Conservation (phyloP, 345 rosid species). For the Erysimum cheiranthoides region DNA sequence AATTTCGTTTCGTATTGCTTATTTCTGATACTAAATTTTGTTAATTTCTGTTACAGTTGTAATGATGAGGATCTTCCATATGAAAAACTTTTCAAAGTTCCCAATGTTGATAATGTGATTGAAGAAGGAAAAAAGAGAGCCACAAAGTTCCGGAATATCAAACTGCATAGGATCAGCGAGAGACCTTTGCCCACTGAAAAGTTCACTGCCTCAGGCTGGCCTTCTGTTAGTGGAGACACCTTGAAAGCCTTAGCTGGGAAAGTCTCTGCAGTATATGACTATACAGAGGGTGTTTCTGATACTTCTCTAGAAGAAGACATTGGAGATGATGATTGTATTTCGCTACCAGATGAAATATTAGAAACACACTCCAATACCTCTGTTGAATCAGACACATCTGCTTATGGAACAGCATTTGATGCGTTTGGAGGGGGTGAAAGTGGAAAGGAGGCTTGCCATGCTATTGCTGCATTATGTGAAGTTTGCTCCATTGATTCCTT, state of each 20-base stretch:
- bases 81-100: slow-evolving; percentile 66
- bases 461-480: slow-evolving; percentile 91
- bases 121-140: slow-evolving; percentile 88
- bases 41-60: slow-evolving; percentile 55
- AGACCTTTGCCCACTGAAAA: slow-evolving; percentile 60
- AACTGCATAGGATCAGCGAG: slow-evolving; percentile 59
- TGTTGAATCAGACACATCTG: slow-evolving; percentile 56
- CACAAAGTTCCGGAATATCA: slow-evolving; percentile 69
- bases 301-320: slow-evolving; percentile 47
- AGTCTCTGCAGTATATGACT: slow-evolving; percentile 74
- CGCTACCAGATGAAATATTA: slow-evolving; percentile 36
- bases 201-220: slow-evolving; percentile 85
- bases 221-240: slow-evolving; percentile 81
- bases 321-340: slow-evolving; percentile 36
- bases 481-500: slow-evolving; percentile 88
- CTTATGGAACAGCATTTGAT: slow-evolving; percentile 56
- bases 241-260: slow-evolving; percentile 79
- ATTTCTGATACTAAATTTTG: slow-evolving; percentile 16
- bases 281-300: slow-evolving; percentile 47
- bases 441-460: slow-evolving; percentile 89
- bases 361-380: slow-evolving; percentile 34
- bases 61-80: slow-evolving; percentile 52
- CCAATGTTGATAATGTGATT: slow-evolving; percentile 74
- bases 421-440: slow-evolving; percentile 62
- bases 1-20: slow-evolving; percentile 3